A percentile compares a stretch with the other conserved stretches of the same genome.
These are phyloP conservation scores for Cytidiella melzeri DNA, from an alignment of 768 basidiomycete genomes.

Conservation along the genomic window DNA sequence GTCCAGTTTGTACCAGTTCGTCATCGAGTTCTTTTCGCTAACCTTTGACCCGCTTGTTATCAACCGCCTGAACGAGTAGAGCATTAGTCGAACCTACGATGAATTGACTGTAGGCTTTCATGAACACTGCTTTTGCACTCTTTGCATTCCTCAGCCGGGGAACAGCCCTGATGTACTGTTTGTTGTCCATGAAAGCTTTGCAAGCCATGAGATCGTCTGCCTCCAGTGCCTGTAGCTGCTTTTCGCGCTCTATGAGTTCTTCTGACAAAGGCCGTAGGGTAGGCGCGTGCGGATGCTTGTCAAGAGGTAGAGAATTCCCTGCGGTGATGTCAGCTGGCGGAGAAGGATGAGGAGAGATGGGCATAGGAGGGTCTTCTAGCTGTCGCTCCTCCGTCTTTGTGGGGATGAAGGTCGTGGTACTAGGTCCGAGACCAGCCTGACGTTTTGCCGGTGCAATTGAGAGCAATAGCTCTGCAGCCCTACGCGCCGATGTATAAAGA, in stretches of 20 bases:
- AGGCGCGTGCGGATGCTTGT: constrained; percentile 34
- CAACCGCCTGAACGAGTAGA: not conserved
- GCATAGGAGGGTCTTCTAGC: too few relatives aligned
- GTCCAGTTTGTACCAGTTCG: constrained; percentile 81
- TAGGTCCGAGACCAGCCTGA: constrained; percentile 21
- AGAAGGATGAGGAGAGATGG: too few relatives aligned
- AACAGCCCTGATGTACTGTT: constrained; percentile 72
- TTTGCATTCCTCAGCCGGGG: constrained; percentile 58
- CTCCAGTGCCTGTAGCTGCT: constrained; percentile 52
- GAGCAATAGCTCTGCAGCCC: constrained; percentile 74
- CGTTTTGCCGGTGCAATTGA: constrained; percentile 49
- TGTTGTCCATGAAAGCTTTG: constrained; percentile 64
- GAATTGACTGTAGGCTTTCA: constrained; percentile 76
- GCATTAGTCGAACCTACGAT: constrained; percentile 51
- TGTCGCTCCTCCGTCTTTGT: too few relatives aligned
- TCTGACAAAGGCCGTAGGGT: constrained; percentile 26
- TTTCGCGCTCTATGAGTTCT: constrained; percentile 32
- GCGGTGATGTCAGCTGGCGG: constrained; percentile 5
- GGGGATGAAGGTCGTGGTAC: constrained; percentile 55
- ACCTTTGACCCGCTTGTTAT: constrained; percentile 41
- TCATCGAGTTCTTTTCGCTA: constrained; percentile 74
- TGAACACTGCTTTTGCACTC: constrained; percentile 69
- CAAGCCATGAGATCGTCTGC: constrained; percentile 71
- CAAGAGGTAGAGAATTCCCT: not conserved
- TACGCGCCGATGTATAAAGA: constrained; percentile 23